phyloP scores from a whole-genome alignment of 2,329 filamentous ascomycete species.

The Rosellinia necatrix region DNA sequence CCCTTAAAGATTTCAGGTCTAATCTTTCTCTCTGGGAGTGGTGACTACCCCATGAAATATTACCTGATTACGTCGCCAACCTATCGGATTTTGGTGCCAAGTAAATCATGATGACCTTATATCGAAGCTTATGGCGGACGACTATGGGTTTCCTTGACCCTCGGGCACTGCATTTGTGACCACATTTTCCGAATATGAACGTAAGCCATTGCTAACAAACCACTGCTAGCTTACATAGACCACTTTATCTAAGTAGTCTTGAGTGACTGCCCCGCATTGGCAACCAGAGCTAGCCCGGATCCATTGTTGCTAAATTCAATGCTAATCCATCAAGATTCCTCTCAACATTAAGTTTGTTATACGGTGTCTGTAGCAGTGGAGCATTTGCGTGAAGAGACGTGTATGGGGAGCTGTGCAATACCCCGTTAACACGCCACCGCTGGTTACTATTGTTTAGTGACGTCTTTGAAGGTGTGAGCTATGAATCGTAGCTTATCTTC shows the following conservation, averaged over 20 bases:
- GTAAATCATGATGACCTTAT: slow-evolving; percentile 13
- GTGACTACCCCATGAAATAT: slow-evolving; percentile 10
- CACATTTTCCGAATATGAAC: slow-evolving; percentile 9
- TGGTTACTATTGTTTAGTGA: neutral
- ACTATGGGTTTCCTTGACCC: slow-evolving; percentile 12
- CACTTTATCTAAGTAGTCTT: neutral
- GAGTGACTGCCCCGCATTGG: neutral
- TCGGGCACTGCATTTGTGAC: slow-evolving; percentile 3
- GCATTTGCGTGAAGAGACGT: neutral
- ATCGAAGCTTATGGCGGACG: slow-evolving; percentile 3
- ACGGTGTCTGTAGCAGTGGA: neutral
- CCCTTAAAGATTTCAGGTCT: slow-evolving; percentile 18
- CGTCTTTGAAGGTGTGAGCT: neutral
- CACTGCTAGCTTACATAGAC: neutral
- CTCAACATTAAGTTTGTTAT: neutral
- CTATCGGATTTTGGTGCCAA: slow-evolving; percentile 8
- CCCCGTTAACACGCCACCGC: no score
- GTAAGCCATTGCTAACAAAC: slow-evolving; percentile 11
- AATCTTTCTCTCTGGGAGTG: slow-evolving; percentile 15
- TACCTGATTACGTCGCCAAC: slow-evolving; percentile 12
- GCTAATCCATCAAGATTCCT: neutral
- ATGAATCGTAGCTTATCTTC: neutral
- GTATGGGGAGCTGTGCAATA: neutral
- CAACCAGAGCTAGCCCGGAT: neutral
- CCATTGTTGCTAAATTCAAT: neutral